Evolutionary conservation across 163 green algal species (phyloP), one percentile per base, ranked within the genome.

Genomic region (Smithsoniella earleae): DNA sequence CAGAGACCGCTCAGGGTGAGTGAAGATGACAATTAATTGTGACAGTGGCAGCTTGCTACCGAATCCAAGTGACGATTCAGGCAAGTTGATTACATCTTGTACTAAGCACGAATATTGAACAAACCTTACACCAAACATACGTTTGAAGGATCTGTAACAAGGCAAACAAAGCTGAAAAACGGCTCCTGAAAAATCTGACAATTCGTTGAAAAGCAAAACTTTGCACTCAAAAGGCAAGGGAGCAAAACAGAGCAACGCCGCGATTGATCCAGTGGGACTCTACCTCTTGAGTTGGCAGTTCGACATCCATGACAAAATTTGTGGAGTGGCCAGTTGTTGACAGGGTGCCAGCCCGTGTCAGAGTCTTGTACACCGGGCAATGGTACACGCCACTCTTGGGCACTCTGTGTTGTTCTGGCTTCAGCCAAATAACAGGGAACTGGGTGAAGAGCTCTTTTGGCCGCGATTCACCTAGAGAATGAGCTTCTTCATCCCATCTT

Each of bases 361-460:
- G 77, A 3, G 86, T 94, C 78, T 92, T 93, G 81, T 93, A 94
- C 37, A 91, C 79, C 0, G 88, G 88, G 80, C 88, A 94, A 34
- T 86, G 78, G 66, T 92, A 94, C 27, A 89, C 22, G 13, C 49
- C 77, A 31, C 44, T 45, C 5, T 22, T 40, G 28, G 52, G 13
- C 31, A 72, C 46, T 2, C 75, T 73, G 55, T 83, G 79, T 73
- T 89, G 79, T 49, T 74, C 55, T 3, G 84, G 87, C 75, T 81
- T 82, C 37, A 92, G 66, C 86, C 84, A 89, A 8, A 92, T 75
- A 22, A 94, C 63, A 8, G 89, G 89, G 81, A 92, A 87, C 73
- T 89, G 82, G 1, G 80, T 91, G 75, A 89, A 94, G 27, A 95
- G 82, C 81, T 95, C 89, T 80, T 94, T 95, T 40, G 88, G 86